Conservation (phyloP, 2,329 filamentous ascomycete species). For the Trichoderma simmonsii region DNA sequence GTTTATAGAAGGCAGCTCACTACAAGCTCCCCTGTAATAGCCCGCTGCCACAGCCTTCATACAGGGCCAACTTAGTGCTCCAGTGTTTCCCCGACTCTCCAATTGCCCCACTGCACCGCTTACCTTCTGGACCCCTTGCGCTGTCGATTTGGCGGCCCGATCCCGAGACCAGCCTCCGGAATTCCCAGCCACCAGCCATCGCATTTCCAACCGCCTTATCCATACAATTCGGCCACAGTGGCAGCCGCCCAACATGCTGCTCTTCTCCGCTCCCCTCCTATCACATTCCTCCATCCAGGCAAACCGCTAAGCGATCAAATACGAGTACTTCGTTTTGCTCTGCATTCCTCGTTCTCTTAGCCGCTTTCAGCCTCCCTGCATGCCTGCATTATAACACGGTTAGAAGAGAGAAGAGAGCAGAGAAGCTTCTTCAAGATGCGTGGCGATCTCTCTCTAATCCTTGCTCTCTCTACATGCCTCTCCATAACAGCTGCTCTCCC, state of each 20-base stretch:
- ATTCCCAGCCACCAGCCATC: constrained; percentile 21
- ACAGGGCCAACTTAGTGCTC: not conserved
- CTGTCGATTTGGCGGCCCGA: constrained; percentile 15
- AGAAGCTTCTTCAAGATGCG: constrained; percentile 31
- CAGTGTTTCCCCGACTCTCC: not conserved
- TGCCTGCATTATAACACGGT: not conserved
- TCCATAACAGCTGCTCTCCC: constrained; percentile 30
- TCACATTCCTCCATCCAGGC: constrained; percentile 5
- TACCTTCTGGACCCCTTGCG: not conserved
- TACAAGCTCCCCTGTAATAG: not conserved
- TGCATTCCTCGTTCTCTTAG: not conserved
- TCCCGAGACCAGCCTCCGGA: constrained; percentile 20
- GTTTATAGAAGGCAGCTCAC: not conserved
- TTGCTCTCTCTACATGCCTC: constrained; percentile 31
- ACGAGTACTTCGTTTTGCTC: not conserved
- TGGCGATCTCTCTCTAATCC: constrained; percentile 27
- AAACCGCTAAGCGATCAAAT: constrained; percentile 2
- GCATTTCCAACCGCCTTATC: constrained; percentile 5
- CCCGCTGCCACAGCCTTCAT: not conserved
- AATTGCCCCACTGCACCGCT: not conserved
- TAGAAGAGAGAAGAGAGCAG: constrained; percentile 18
- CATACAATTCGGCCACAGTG: constrained; percentile 1
- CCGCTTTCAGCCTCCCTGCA: constrained; percentile 6
- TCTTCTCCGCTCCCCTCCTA: constrained; percentile 10
- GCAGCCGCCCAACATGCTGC: not conserved